Base-by-base conservation (phyloP, 2,329 filamentous ascomycete species). In the Alternaria gansuensis region DNA sequence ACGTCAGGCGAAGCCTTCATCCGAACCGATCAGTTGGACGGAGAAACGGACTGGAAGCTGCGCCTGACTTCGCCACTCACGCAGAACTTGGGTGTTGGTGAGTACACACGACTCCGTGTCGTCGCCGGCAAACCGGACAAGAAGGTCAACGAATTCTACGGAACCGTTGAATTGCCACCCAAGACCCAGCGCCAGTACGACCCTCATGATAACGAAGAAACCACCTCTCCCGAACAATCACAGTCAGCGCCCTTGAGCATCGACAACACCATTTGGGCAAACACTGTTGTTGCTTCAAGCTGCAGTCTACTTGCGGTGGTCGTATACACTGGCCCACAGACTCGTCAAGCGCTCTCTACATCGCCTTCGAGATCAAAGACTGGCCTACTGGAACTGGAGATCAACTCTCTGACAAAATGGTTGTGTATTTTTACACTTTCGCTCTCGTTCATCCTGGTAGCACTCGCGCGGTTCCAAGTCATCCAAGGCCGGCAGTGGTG, bases 191-290 rank as follows among this genome's bases (percentile, higher is more conserved):
- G 80, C 80, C 66, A 84, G 77, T 63, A 83, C 81, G 72, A 83
- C 72, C 69, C 80, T 6, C 76, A 75, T 54, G 69, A 74, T 11
- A 48, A 67, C 21, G 72, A 77, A 43, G 60, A 65, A 21, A 52
- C 64, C 4, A 26, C 65, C 13, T 51, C 57, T 9, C 17, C 63
- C 2, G 54, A 59, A 36, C 58, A 73, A 34, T 51, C 57, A 3
- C 85, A 85, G 57, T 91, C 90, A 5, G 86, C 89, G 2, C 88
- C 93, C 1, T 82, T 99, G 36, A 92, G 87, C 1, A 97, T 99
- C 63, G 95, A 99, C 78, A 97, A 99, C 73, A 98, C 95, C 7
- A 95, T 96, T 9, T 99, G 96, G 95, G 94, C 94, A 17, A 99
- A 98, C 74, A 99, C 95, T 0, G 91, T 99, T 24, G 90, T 99